phyloP scores from a whole-genome alignment of 1,139 yeast genomes.

The Kluyveromyces sp. region DNA sequence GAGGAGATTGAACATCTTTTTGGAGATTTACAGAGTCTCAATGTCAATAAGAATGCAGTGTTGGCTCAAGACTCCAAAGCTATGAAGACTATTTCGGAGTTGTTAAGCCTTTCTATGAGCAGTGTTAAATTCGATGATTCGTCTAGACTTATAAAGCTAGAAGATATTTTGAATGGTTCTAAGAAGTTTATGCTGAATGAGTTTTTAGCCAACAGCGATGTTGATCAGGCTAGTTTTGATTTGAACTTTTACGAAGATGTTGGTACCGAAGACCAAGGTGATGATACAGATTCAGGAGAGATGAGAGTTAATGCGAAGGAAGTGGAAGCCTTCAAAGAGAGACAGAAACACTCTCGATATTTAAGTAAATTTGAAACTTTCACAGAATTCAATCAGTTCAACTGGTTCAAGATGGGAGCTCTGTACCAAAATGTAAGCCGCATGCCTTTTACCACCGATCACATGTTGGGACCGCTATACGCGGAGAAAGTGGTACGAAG shows the following conservation, averaged over 20 bases:
- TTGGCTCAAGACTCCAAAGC: slow-evolving; percentile 44
- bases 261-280: slow-evolving; percentile 19
- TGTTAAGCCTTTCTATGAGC: slow-evolving; percentile 49
- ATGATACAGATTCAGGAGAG: slow-evolving; percentile 12
- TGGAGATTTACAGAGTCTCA: slow-evolving; percentile 26
- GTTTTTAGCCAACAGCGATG: slow-evolving; percentile 14
- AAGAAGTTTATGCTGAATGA: slow-evolving; percentile 36
- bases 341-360: slow-evolving; percentile 15
- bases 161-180: slow-evolving; percentile 40
- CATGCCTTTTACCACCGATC: slow-evolving; percentile 49
- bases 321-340: slow-evolving; percentile 19
- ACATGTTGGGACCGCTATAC: slow-evolving; percentile 68
- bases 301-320: slow-evolving; percentile 7
- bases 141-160: slow-evolving; percentile 42
- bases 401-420: slow-evolving; percentile 59
- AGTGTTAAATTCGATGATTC: slow-evolving; percentile 51
- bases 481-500: slow-evolving; percentile 46
- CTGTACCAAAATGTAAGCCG: slow-evolving; percentile 43
- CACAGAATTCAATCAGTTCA: slow-evolving; percentile 33
- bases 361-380: slow-evolving; percentile 22
- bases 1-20: slow-evolving; percentile 36
- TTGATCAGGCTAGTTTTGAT: slow-evolving; percentile 12
- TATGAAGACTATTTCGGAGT: slow-evolving; percentile 38
- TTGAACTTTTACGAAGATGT: slow-evolving; percentile 17
- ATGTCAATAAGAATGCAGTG: slow-evolving; percentile 33